Base-by-base conservation (phyloP, 2,329 filamentous ascomycete species). In the Helotiales sp. region DNA sequence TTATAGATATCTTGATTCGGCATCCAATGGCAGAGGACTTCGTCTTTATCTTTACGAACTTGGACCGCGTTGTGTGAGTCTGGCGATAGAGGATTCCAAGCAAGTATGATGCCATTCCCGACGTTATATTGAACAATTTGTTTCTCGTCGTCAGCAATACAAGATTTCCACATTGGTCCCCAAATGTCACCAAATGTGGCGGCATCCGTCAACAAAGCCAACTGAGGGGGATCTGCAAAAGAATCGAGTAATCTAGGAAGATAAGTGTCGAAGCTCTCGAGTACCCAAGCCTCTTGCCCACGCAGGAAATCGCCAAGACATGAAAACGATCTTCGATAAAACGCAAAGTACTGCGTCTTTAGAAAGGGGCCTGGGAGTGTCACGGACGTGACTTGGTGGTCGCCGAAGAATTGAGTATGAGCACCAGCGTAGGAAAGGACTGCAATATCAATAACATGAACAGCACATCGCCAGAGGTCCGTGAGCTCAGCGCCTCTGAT, bases 91-190 rank as follows among this genome's bases (percentile, higher is more conserved):
- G 13, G n/a, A 5, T 34, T 48, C 50, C 58, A 61, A 2, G 55
- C 52, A 54, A 59, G 19, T 47, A 61, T 57, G 1, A 54, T 36
- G n/a, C 59, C 59, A 27, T 56, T 56, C 19, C 59, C 59, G 36
- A 54, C 56, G 29, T 42, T 53, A 36, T 61, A 61, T 2, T 49
- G 29, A 42, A 57, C 6, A 30, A 61, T 56, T 5, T 4, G 36
- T 17, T 40, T 17, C 4, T 40, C 17, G 36, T 40, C 38, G 40
- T 24, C 29, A 17, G 51, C 13, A 34, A 31, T n/a, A 24, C 27
- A 57, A 1, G 48, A 31, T 40, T 59, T 61, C 56, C 59, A 61
- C 59, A 61, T 61, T 25, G 58, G 58, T 6, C 58, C 58, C 58
- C 58, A 60, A 15, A 60, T 57, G 38, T 60, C 58, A 2, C 36